Evolutionary conservation across 2,329 filamentous ascomycete species (phyloP).

Genomic region (Lachnellula cervina): DNA sequence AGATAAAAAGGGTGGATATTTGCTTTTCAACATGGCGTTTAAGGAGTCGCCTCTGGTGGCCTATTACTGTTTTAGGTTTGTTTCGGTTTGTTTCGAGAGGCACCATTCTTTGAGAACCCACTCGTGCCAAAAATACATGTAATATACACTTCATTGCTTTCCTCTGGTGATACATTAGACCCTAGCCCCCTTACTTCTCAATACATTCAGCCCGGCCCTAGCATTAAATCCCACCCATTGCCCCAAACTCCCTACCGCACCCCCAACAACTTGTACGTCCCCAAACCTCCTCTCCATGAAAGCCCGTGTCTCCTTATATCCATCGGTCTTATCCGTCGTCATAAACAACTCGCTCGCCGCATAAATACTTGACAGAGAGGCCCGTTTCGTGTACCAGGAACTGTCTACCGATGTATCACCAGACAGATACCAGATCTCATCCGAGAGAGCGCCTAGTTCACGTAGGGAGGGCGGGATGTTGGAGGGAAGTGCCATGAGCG

Average conservation of each 20-base stretch:
- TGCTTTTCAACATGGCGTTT: not conserved
- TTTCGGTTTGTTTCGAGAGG: not conserved
- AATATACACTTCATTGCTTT: not conserved
- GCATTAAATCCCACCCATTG: conserved; percentile 82
- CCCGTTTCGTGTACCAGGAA: conserved; percentile 78
- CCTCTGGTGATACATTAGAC: conserved; percentile 38
- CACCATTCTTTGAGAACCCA: not conserved
- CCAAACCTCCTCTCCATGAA: conserved; percentile 70
- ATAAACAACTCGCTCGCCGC: conserved; percentile 85
- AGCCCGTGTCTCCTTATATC: conserved; percentile 70
- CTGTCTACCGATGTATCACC: conserved; percentile 78
- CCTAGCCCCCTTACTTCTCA: conserved; percentile 81
- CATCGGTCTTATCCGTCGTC: conserved; percentile 75
- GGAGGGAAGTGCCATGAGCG: conserved; percentile 80
- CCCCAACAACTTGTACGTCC: conserved; percentile 61
- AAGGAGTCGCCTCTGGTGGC: not conserved
- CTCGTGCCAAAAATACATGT: not conserved
- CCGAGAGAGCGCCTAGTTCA: conserved; percentile 77
- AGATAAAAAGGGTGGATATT: not conserved
- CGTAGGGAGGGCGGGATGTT: conserved; percentile 70
- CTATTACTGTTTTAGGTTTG: not conserved
- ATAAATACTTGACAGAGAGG: conserved; percentile 60
- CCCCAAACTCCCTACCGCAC: conserved; percentile 57
- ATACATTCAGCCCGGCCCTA: conserved; percentile 69
- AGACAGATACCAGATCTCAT: conserved; percentile 87